Percentiles rank a stretch among this genome's conserved stretches.
Conservation (phyloP, 306 rosid genomes). For the Cicer judaicum region DNA sequence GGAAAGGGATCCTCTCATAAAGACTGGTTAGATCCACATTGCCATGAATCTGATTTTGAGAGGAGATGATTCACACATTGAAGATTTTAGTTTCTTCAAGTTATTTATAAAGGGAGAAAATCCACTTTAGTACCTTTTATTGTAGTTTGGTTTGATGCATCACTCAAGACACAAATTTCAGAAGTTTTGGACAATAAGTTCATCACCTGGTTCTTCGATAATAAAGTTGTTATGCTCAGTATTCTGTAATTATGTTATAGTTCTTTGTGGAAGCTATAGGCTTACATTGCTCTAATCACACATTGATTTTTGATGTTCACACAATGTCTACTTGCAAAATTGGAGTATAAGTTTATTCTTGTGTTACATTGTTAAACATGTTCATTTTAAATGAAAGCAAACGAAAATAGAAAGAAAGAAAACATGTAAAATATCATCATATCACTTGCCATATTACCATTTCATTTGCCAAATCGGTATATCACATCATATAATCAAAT, state of each 20-base stretch:
- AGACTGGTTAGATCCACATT: constrained; percentile 98
- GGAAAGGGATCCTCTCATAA: constrained; percentile 63
- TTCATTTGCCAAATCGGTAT: no score
- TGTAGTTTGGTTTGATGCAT: constrained; percentile 33
- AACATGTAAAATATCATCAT: no score
- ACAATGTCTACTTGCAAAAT: no score
- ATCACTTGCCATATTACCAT: no score
- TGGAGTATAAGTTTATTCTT: no score
- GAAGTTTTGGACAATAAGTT: constrained; percentile 49
- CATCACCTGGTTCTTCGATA: constrained; percentile 13
- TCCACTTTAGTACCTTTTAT: constrained; percentile 2
- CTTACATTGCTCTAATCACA: no score
- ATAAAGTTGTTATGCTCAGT: constrained; percentile 34
- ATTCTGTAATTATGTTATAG: background rate
- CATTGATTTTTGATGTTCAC: no score
- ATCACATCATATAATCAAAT: no score
- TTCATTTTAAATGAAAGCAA: no score
- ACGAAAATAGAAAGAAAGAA: no score
- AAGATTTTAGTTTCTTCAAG: constrained; percentile 33
- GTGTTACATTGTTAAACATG: no score
- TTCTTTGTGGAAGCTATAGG: constrained; percentile 17
- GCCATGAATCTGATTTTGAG: constrained; percentile 86
- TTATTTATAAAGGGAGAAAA: constrained; percentile 34
- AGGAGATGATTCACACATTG: constrained; percentile 58
- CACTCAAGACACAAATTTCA: constrained; percentile 27